Conservation (phyloP, 306 rosid genomes). For the Citrullus amarus region DNA sequence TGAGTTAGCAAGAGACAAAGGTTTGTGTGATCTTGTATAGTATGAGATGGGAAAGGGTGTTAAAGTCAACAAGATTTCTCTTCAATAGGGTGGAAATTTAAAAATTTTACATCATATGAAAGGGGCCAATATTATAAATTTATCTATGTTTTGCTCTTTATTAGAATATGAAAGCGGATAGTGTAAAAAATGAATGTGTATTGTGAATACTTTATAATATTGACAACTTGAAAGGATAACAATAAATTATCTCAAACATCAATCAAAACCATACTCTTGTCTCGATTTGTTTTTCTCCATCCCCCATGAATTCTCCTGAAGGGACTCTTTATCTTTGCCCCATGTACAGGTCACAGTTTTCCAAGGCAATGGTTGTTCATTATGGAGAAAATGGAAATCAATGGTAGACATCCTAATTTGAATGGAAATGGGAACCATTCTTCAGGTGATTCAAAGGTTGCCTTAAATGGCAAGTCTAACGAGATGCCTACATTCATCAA, state of each 20-base stretch:
- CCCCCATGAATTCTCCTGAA: not conserved
- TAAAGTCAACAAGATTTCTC: not conserved
- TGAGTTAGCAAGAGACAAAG: not conserved
- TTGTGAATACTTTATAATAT: not conserved
- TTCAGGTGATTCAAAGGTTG: not conserved
- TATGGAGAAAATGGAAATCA: slow-evolving; percentile 3
- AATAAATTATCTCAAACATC: not conserved
- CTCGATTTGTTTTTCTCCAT: too few species aligned
- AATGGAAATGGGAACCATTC: slow-evolving; percentile 7
- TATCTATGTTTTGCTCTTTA: not conserved
- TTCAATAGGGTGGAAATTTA: not conserved
- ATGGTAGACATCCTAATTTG: not conserved
- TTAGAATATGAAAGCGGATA: not conserved
- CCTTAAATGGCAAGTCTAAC: not conserved
- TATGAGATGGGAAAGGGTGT: not conserved
- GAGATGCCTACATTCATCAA: not conserved
- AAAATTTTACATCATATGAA: not conserved
- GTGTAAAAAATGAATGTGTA: not conserved
- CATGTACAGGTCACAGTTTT: not conserved
- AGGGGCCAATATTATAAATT: not conserved
- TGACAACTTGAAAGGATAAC: not conserved
- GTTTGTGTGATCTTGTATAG: not conserved
- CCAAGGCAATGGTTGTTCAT: slow-evolving; percentile 8
- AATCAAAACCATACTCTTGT: not conserved
- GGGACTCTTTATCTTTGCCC: not conserved